phyloP scores from a whole-genome alignment of 768 basidiomycete genomes.

The Peribolospora baueri region DNA sequence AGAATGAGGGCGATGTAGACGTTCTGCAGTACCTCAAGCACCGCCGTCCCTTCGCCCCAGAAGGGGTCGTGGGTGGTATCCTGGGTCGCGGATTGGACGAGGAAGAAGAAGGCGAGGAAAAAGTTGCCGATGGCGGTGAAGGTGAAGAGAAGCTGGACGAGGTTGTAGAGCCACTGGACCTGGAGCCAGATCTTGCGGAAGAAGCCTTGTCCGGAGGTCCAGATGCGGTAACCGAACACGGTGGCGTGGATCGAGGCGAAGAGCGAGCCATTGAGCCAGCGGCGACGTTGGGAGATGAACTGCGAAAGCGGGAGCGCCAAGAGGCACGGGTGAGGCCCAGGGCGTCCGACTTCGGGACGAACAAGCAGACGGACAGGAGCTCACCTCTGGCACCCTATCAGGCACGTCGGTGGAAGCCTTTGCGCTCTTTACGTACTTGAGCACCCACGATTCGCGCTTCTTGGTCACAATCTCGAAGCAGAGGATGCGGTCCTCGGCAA shows the following conservation, averaged over 20 bases:
- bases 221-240: constrained; percentile 16
- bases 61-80: constrained; percentile 39
- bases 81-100: constrained; percentile 55
- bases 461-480: constrained; percentile 89
- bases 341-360: background rate
- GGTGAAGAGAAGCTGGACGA: constrained; percentile 15
- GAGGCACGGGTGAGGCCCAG: constrained; percentile 1
- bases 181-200: constrained; percentile 13
- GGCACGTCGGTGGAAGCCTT: constrained; percentile 20
- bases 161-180: constrained; percentile 9
- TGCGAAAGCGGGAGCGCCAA: background rate
- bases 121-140: constrained; percentile 12
- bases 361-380: too few relatives aligned
- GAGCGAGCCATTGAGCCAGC: constrained; percentile 20
- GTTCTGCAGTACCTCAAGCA: constrained; percentile 34
- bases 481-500: constrained; percentile 80
- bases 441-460: constrained; percentile 16
- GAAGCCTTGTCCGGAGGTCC: constrained; percentile 17
- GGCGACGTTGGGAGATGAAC: constrained; percentile 19
- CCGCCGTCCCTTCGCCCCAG: constrained; percentile 41
- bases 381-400: background rate
- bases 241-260: constrained; percentile 9
- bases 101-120: constrained; percentile 35
- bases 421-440: constrained; percentile 15
- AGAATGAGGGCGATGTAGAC: constrained; percentile 67